Evolutionary conservation across 2,329 filamentous ascomycete species (phyloP).

Genomic region (Raffaelea ambrosiae): DNA sequence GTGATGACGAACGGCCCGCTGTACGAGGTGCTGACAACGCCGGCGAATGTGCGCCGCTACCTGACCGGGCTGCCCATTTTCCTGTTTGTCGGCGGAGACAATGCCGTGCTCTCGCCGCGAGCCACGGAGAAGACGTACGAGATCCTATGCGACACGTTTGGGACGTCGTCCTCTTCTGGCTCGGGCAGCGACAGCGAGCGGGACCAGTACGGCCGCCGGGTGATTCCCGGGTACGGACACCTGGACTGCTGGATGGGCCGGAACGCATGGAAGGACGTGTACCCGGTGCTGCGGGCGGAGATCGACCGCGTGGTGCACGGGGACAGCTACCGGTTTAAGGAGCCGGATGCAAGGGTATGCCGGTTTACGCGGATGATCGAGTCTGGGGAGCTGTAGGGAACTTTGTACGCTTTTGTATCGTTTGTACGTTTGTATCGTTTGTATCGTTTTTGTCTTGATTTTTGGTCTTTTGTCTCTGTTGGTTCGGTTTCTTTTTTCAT

Average conservation of each 20-base stretch:
- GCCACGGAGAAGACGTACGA: slow-evolving; percentile 46
- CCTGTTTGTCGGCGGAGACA: slow-evolving; percentile 47
- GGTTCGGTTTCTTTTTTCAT: not conserved
- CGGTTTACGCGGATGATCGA: slow-evolving; percentile 31
- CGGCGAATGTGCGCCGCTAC: slow-evolving; percentile 35
- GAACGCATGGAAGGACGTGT: slow-evolving; percentile 51
- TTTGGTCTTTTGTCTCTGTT: no score
- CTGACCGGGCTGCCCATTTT: slow-evolving; percentile 46
- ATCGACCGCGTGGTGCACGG: slow-evolving; percentile 43
- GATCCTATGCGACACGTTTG: slow-evolving; percentile 42
- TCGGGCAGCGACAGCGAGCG: slow-evolving; percentile 6
- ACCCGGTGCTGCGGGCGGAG: slow-evolving; percentile 45
- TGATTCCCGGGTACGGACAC: slow-evolving; percentile 51
- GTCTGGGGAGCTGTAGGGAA: slow-evolving; percentile 25
- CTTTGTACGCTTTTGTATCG: not conserved
- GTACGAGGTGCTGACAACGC: slow-evolving; percentile 37
- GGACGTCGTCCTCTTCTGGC: slow-evolving; percentile 15
- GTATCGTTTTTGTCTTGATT: not conserved
- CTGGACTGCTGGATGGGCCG: slow-evolving; percentile 56
- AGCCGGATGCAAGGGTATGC: slow-evolving; percentile 33
- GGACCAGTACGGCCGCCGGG: slow-evolving; percentile 39
- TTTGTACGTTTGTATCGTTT: not conserved
- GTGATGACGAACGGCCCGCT: slow-evolving; percentile 43
- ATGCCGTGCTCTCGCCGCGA: slow-evolving; percentile 45
- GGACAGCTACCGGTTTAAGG: slow-evolving; percentile 29